phyloP scores from a whole-genome alignment of 176 grass and related monocot genomes.

The Juncus effusus region DNA sequence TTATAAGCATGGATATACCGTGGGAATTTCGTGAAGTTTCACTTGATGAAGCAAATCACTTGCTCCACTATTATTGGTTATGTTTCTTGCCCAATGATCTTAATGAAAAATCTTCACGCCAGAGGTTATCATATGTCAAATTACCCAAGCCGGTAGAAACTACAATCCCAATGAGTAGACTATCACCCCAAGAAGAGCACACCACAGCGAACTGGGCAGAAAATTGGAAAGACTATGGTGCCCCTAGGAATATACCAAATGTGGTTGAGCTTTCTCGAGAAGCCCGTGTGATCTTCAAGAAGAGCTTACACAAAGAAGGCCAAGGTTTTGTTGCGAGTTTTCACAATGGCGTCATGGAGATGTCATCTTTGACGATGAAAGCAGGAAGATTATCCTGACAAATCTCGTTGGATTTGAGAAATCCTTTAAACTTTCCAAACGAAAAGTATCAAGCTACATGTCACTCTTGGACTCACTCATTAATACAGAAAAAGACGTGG shows the following conservation, averaged over 20 bases:
- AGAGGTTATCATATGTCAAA: no score
- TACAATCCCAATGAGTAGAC: no score
- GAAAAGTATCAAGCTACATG: constrained; percentile 13
- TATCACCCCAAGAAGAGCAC: no score
- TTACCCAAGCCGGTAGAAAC: no score
- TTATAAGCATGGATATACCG: background rate
- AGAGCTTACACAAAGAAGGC: background rate
- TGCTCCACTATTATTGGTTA: no score
- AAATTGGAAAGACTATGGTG: background rate
- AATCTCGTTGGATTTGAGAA: constrained; percentile 17
- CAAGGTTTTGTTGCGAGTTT: background rate
- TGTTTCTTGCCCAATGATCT: no score
- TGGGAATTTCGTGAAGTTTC: background rate
- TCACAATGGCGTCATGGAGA: background rate
- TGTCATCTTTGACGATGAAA: background rate
- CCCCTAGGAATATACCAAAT: background rate
- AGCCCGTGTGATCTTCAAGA: constrained; percentile 3
- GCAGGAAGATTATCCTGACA: background rate
- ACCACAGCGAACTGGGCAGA: no score
- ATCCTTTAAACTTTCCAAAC: background rate
- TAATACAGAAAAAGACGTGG: constrained; percentile 2
- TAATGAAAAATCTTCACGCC: no score
- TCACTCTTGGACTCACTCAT: constrained; percentile 15
- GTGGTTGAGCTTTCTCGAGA: background rate
- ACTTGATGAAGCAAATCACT: no score